A percentile compares a stretch with the other conserved stretches of the same genome.
Conservation (phyloP, 768 basidiomycete species). For the Tylopilus plumbeoviolaceoides region DNA sequence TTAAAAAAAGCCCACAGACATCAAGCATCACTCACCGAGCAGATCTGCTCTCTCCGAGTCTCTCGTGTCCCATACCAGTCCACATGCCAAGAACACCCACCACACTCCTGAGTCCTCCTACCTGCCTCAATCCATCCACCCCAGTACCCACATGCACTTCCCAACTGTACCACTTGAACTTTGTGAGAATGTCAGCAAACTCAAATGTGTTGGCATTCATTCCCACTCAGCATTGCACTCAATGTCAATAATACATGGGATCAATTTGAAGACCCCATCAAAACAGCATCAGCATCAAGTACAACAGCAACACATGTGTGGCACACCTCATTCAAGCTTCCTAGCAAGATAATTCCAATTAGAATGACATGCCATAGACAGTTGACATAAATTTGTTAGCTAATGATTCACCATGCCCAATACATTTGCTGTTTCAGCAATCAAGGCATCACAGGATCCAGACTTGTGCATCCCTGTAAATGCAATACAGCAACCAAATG, state of each 20-base stretch:
- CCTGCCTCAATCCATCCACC: conserved; percentile 32
- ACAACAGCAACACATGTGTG: no score
- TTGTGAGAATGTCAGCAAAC: conserved; percentile 22
- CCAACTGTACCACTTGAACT: conserved; percentile 35
- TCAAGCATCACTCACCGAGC: conserved; percentile 31
- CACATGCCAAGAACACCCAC: conserved; percentile 52
- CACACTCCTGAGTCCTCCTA: conserved; percentile 52
- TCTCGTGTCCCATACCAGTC: conserved; percentile 50
- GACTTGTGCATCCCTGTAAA: no score
- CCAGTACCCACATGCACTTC: conserved; percentile 42
- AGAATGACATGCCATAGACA: no score
- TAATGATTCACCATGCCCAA: no score
- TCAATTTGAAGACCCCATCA: neutral
- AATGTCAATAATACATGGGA: neutral
- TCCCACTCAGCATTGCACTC: neutral
- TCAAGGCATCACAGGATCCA: no score
- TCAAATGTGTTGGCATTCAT: neutral
- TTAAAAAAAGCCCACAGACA: no score
- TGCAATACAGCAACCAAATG: no score
- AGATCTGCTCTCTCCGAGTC: conserved; percentile 39
- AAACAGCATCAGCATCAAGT: neutral
- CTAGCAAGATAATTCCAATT: no score
- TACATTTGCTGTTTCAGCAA: no score
- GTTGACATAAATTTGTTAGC: no score
- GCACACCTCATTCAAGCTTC: no score